A percentile compares a stretch with the other conserved stretches of the same genome.
Conservation (phyloP, 2,329 filamentous ascomycete species). For the Colletotrichum chrysophilum region DNA sequence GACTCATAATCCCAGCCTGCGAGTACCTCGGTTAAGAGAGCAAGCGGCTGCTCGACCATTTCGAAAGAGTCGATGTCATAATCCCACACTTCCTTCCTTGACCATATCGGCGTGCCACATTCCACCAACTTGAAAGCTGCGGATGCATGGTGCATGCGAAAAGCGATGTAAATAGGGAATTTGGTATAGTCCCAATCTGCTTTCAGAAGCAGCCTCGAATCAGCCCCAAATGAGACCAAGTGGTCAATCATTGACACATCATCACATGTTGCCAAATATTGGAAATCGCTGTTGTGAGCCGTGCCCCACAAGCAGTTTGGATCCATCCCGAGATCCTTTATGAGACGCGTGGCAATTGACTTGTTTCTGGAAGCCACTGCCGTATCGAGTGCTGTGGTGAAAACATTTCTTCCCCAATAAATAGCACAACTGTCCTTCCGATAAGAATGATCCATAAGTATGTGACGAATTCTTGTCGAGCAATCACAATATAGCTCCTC, state of each 20-base stretch:
- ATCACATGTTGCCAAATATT: neutral
- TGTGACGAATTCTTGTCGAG: too few species aligned
- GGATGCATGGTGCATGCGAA: neutral
- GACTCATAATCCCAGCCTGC: neutral
- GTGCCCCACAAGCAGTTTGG: fast-evolving
- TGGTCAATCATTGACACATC: neutral
- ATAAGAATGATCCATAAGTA: neutral
- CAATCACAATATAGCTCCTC: neutral
- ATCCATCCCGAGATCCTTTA: neutral
- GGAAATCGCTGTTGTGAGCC: neutral
- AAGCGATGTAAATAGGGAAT: neutral
- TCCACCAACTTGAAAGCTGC: neutral
- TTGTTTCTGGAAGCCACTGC: neutral
- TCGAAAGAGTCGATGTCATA: neutral
- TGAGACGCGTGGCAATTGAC: neutral
- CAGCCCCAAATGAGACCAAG: neutral
- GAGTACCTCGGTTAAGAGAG: neutral
- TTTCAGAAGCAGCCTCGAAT: neutral
- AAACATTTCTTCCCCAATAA: neutral
- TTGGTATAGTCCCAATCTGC: fast-evolving
- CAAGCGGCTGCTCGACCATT: neutral
- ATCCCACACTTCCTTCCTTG: neutral
- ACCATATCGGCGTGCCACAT: neutral
- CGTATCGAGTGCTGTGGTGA: neutral
- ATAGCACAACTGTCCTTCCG: neutral